Evolutionary conservation across 257 asterid species (phyloP), one percentile per base, ranked within the genome.

Genomic region (Lycium barbarum): DNA sequence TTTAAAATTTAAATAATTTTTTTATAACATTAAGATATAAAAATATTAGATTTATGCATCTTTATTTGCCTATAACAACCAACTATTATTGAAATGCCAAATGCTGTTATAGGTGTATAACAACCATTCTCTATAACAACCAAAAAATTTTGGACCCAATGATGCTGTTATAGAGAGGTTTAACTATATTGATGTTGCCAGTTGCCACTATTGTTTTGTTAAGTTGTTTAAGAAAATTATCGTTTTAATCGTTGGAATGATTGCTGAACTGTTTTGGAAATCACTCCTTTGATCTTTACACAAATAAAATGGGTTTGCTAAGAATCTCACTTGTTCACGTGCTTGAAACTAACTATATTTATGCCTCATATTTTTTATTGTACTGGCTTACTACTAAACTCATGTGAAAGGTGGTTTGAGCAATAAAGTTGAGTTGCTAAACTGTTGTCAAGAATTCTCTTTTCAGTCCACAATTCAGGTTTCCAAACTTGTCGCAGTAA

Each of bases 371-470:
- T 70, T 70, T 68, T 36, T 68, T 38, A 12, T 68, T 15, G 51
- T 68, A 36, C 15, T 68, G 78, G 53, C 18, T 36, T 36, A 38
- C 78, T 68, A 15, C 26, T 36, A 13, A 51, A 13, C 22, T 51
- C 22, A 76, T 26, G 45, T 3, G 14, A 26, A 62, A 22, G 15
- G 22, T 13, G 63, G 11, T 14, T 76, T 51, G 82, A 76, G 51
- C 63, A 22, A 76, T 76, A 26, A 53, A 33, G 40, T 76, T 33
- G 49, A 51, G 38, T 53, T 78, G 59, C 59, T 81, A 65, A 74
- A 36, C 33, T 54, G 26, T 80, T 62, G 80, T 83, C 86, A 40
- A 61, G 58, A 40, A 79, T 57, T 61, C 35, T 4, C 63, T 54
- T 66, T 74, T 74, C 61, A 53, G 65, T 78, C 82, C 47, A 51